phyloP scores from a whole-genome alignment of 441 rosid species.

The Populus trichocarpa region DNA sequence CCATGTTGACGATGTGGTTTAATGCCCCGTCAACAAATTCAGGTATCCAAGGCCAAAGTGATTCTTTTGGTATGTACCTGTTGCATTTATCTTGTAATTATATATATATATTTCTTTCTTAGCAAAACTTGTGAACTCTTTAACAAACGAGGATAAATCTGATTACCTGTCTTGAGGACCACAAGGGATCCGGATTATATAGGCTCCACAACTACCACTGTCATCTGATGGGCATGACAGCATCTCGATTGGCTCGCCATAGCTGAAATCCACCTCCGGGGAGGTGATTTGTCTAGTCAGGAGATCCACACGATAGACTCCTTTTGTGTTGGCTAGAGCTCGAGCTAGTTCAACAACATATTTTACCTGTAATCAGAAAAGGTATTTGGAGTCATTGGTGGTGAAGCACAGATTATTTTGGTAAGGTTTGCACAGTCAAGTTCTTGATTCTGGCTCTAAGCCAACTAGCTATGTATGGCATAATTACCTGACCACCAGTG shows the following conservation, averaged over 20 bases:
- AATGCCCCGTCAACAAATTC: constrained; percentile 70
- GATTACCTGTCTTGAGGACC: constrained; percentile 58
- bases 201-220: constrained; percentile 60
- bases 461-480: neutral
- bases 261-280: constrained; percentile 62
- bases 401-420: neutral
- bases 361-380: constrained; percentile 47
- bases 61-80: constrained; percentile 72
- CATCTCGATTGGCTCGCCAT: constrained; percentile 87
- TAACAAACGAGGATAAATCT: neutral
- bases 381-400: neutral
- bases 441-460: neutral
- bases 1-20: constrained; percentile 58
- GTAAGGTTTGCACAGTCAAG: neutral
- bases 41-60: constrained; percentile 65
- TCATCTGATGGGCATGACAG: constrained; percentile 67
- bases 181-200: constrained; percentile 64
- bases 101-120: neutral
- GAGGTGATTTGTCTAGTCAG: constrained; percentile 67
- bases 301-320: constrained; percentile 63
- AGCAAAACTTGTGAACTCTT: neutral
- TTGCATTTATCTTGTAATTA: neutral
- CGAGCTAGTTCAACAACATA: constrained; percentile 74
- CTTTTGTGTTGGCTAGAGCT: constrained; percentile 57
- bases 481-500: constrained; percentile 72